Percentiles rank a stretch among this genome's conserved stretches.
These are phyloP conservation scores for Globisporangium mamillatum DNA, from an alignment of 352 stramenopile species.

Conservation along the genomic window DNA sequence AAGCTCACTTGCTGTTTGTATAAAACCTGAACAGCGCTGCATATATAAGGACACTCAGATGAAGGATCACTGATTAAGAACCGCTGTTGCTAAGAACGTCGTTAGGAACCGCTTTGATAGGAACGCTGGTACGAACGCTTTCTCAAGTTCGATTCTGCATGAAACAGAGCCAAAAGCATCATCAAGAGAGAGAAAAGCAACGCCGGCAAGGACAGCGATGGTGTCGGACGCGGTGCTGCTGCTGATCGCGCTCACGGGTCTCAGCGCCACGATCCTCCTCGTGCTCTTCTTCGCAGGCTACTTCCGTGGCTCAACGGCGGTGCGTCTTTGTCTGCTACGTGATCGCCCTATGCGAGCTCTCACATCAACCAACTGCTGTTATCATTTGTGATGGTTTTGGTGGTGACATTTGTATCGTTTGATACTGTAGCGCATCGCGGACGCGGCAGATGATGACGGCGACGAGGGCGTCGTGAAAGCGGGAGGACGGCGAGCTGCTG, in stretches of 20 bases:
- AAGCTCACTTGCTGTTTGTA: no score
- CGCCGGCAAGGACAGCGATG: constrained; percentile 21
- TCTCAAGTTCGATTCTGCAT: no score
- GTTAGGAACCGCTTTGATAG: no score
- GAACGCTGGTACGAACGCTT: no score
- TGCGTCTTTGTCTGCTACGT: constrained; percentile 16
- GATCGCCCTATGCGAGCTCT: not conserved
- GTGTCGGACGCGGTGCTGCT: constrained; percentile 57
- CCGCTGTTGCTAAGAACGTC: no score
- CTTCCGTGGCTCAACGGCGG: constrained; percentile 42
- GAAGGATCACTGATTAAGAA: not conserved
- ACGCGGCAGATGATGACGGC: constrained; percentile 26
- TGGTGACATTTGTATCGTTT: not conserved
- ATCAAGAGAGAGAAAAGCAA: no score
- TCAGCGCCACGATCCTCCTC: constrained; percentile 45
- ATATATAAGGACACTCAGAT: not conserved
- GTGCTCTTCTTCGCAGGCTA: constrained; percentile 71
- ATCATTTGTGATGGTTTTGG: not conserved
- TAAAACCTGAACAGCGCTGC: no score
- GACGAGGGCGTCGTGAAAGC: constrained; percentile 32
- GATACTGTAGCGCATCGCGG: constrained; percentile 19
- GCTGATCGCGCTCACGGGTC: constrained; percentile 43
- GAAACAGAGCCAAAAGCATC: no score
- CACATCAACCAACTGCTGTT: not conserved
- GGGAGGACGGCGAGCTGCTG: constrained; percentile 30